Evolutionary conservation across 2,329 filamentous ascomycete species (phyloP).

Genomic region (Piedraia hortae): DNA sequence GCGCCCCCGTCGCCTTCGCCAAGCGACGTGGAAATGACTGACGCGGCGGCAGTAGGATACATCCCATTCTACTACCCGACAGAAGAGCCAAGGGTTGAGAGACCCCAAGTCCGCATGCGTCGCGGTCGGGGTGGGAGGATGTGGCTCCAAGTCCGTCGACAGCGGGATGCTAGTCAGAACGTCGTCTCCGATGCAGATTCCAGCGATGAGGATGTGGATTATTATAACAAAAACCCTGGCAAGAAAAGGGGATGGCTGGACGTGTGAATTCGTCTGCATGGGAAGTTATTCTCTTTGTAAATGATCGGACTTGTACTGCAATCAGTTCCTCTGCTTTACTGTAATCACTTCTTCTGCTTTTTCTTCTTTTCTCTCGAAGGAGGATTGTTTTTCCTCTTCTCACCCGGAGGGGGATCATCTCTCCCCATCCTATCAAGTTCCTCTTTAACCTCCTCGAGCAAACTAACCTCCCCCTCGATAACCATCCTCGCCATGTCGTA

Average conservation of each 20-base stretch:
- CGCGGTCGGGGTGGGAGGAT: conserved; percentile 61
- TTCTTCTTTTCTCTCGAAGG: too few species aligned
- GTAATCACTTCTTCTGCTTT: too few species aligned
- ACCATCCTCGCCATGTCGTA: conserved; percentile 34
- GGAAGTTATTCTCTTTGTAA: too few species aligned
- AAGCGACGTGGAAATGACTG: conserved; percentile 15
- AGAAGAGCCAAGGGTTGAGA: conserved; percentile 3
- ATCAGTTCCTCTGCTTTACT: too few species aligned
- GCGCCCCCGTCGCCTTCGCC: conserved; percentile 19
- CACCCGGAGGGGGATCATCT: too few species aligned
- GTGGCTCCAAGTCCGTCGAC: conserved; percentile 42
- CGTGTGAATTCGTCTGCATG: too few species aligned
- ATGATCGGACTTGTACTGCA: too few species aligned
- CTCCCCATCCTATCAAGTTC: conserved; percentile 2
- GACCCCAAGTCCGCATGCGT: conserved; percentile 28
- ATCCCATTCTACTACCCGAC: background rate
- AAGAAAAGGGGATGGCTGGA: too few species aligned
- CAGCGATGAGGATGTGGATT: conserved; percentile 29
- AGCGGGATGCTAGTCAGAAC: conserved; percentile 6
- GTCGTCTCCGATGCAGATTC: conserved; percentile 59
- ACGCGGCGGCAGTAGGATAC: conserved; percentile 3
- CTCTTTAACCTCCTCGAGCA: conserved; percentile 26
- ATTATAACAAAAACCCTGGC: too few species aligned
- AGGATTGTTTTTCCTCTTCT: too few species aligned
- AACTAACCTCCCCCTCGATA: conserved; percentile 42